phyloP scores from a whole-genome alignment of 179 eudicot species.

The Vitellaria paradoxa region DNA sequence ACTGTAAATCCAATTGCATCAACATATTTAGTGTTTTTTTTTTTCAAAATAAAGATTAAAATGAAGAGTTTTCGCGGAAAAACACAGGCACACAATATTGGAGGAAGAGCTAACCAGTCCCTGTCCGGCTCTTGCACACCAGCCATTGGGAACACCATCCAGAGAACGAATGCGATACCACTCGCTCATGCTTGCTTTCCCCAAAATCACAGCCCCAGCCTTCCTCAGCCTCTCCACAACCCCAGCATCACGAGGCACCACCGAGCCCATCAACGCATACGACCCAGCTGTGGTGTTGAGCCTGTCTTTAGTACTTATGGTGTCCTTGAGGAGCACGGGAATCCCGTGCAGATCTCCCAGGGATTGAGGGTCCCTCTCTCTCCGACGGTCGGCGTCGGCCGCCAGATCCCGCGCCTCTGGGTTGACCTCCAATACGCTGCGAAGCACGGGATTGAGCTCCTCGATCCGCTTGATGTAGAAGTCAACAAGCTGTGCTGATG shows the following conservation, averaged over 20 bases:
- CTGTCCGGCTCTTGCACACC: constrained; percentile 15
- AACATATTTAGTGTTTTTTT: no score
- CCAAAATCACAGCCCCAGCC: constrained; percentile 10
- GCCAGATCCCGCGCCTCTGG: constrained; percentile 2
- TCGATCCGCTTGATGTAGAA: constrained; percentile 10
- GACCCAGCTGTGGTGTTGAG: constrained; percentile 52
- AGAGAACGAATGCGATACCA: constrained; percentile 10
- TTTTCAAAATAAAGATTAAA: no score
- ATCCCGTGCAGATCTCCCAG: constrained; percentile 18
- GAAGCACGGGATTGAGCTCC: neutral
- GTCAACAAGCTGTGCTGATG: neutral
- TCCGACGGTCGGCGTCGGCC: neutral
- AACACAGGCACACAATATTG: no score
- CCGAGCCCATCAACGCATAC: constrained; percentile 51
- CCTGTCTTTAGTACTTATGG: constrained; percentile 8
- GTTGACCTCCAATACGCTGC: constrained; percentile 7
- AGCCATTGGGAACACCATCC: neutral
- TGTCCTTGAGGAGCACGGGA: constrained; percentile 22
- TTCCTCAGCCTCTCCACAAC: constrained; percentile 16
- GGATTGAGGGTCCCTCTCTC: constrained; percentile 1
- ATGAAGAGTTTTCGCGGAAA: no score
- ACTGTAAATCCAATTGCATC: no score
- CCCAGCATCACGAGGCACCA: constrained; percentile 24
- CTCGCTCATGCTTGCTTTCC: constrained; percentile 13
- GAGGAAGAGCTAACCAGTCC: neutral